These are phyloP conservation scores for Suhomyces sp. DNA, from an alignment of 805 yeast species.

Conservation along the genomic window DNA sequence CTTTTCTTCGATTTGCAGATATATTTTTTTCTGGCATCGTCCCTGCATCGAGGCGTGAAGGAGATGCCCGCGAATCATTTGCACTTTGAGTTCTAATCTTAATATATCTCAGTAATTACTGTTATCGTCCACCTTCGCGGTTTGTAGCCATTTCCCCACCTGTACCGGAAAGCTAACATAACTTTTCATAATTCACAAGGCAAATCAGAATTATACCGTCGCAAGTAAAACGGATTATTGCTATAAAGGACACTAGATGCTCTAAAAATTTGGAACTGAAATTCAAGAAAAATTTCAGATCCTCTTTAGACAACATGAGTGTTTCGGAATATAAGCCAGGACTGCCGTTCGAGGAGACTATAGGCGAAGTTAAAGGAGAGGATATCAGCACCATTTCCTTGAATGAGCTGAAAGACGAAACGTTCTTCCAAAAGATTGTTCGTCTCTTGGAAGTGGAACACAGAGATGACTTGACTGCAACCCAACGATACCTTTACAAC, in stretches of 20 bases:
- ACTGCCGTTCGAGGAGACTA: neutral
- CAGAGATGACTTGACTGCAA: conserved; percentile 43
- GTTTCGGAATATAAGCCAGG: neutral
- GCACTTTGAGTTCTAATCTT: neutral
- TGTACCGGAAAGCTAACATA: neutral
- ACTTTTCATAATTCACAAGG: neutral
- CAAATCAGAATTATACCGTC: neutral
- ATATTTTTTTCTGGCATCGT: neutral
- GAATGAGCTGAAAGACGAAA: conserved; percentile 15
- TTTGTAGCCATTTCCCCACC: neutral
- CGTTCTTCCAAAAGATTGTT: conserved; percentile 26
- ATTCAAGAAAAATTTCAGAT: neutral
- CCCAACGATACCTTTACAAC: conserved; percentile 68
- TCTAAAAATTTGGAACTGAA: neutral
- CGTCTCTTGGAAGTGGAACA: conserved; percentile 29
- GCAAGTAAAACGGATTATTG: neutral
- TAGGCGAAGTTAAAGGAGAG: conserved; percentile 12
- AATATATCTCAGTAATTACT: neutral
- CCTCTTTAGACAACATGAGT: neutral
- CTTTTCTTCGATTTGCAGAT: neutral
- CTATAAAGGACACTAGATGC: neutral
- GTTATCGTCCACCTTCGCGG: neutral
- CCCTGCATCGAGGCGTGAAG: neutral
- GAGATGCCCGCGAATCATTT: neutral
- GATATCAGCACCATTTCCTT: conserved; percentile 8